Percentiles rank a stretch among this genome's conserved stretches.
These are phyloP conservation scores for Oryza glumipatula DNA, from an alignment of 176 grass and related monocot species.

Conservation along the genomic window DNA sequence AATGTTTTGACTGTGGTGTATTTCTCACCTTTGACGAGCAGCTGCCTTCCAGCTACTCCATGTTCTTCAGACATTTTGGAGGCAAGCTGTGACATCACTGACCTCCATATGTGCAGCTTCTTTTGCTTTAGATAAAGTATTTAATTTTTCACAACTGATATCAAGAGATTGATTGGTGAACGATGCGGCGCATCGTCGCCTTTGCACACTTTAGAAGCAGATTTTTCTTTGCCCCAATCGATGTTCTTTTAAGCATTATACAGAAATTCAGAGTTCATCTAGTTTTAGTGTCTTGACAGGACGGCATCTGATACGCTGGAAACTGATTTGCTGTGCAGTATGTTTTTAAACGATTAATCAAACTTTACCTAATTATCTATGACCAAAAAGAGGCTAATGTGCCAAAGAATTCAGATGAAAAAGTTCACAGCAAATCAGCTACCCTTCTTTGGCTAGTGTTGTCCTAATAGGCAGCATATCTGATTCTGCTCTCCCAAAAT, in stretches of 20 bases:
- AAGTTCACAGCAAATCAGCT: constrained; percentile 25
- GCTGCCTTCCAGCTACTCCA: constrained; percentile 15
- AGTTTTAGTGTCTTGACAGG: constrained; percentile 2
- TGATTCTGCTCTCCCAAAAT: constrained; percentile 42
- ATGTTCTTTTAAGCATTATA: constrained; percentile 14
- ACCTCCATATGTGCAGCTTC: constrained; percentile 30
- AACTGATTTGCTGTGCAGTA: neutral
- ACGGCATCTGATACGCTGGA: constrained; percentile 30
- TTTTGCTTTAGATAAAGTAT: constrained; percentile 44
- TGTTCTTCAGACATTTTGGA: constrained; percentile 41
- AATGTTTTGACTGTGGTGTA: constrained; percentile 17
- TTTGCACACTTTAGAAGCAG: constrained; percentile 39
- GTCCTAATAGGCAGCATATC: constrained; percentile 67
- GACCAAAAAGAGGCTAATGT: constrained; percentile 9
- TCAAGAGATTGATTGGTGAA: constrained; percentile 41
- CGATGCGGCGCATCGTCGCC: constrained; percentile 48
- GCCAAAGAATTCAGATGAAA: constrained; percentile 10
- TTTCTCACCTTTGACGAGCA: constrained; percentile 21
- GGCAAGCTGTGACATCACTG: constrained; percentile 51
- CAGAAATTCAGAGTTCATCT: constrained; percentile 24
- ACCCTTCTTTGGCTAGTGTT: constrained; percentile 51
- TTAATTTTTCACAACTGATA: constrained; percentile 10
- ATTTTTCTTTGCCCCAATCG: constrained; percentile 32
- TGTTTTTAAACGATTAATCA: neutral
- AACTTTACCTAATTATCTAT: constrained; percentile 15